Base-by-base conservation (phyloP, 225 moss, liverwort and hornwort genomes). In the Bryoerythrophyllum caledonicum region DNA sequence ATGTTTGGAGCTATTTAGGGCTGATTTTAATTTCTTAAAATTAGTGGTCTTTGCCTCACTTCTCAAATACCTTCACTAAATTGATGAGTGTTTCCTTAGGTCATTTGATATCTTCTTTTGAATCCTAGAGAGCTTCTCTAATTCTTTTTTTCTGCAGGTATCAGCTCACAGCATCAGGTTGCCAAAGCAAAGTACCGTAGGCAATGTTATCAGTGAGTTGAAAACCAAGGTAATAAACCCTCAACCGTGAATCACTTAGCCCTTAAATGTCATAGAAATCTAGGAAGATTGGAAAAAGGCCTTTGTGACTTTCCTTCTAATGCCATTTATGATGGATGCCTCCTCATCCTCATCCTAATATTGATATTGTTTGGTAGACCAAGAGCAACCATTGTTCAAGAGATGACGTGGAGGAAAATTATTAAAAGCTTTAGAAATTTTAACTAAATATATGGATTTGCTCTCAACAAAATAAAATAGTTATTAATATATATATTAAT, bases 131-230 rank as follows among this genome's bases (percentile, higher is more conserved):
- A 32, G 59, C 57, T 43, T 24, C 24, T 75, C 76, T 58, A 34
- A 58, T 35, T 16, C 10, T 34, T 48, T 28, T 37, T 28, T 20
- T 82, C 49, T 72, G 66, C 88, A 92, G 92, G 71, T 92, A 13
- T 92, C 90, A 10, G 86, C 86, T 67, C 88, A 90, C 76, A 92
- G 82, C 32, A 83, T 92, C 83, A 83, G 92, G 78, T 80, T 92
- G 73, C 92, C 88, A 4, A 90, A 90, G 68, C 88, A 90, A 80
- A 92, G 92, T 72, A 92, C 90, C 6, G 85, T 92, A 53, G 90
- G 92, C 40, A 90, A 92, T 75, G 92, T 92, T 72, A 90, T 92
- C 70, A 88, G 78, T 74, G 92, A 92, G 65, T 80, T 92, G 32
- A 92, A 87, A 72, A 82, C 78, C 30, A 92, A 87, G 88, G 90